Base-by-base conservation (phyloP, 2,329 filamentous ascomycete genomes). In the Remersonia thermophila region DNA sequence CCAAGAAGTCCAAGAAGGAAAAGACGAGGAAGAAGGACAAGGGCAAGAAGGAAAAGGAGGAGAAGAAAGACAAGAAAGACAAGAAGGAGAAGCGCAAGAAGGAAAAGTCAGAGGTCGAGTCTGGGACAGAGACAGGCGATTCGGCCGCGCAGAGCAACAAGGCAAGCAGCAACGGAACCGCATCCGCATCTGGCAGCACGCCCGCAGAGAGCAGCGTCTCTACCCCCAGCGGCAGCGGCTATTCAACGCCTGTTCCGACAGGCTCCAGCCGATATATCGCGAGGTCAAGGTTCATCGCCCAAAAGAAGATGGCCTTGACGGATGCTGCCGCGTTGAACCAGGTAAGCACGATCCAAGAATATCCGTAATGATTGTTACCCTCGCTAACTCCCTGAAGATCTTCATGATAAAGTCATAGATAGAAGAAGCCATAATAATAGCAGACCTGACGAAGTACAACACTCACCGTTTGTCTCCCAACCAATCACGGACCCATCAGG, bases 251-350 rank as follows among this genome's bases (percentile, higher is more conserved):
- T 17, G 39, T 47, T 12, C 35, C 41, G 1, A 42, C 49, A 12
- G 33, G 38, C 42, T 65, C 69, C 17, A 75, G 70, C 33, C 72
- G 85, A 45, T 83, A 87, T 55, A 72, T 81, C 37, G 75, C 87
- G 32, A 69, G 89, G 44, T 77, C 83, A 47, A 71, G 84, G 41
- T 84, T 87, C 57, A 94, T 96, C 51, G 80, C 80, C 38, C 83
- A 91, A 50, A 96, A 96, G 66, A 78, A 77, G 50, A 74, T 80
- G 63, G 86, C 87, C 2, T 72, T 86, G 40, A 71, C 85, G 63
- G 83, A 95, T 56, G 71, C 78, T 33, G 77, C 80, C 52, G 83
- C 86, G 11, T 60, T 96, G 52, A 89, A 87, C 56, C 86, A 95
- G 76, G 83, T 87, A 62, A 57, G 64, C 1, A 23, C 27, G n/a